Percentiles rank a stretch among this genome's conserved stretches.
Evolutionary conservation across 2,329 filamentous ascomycete species (phyloP).

Genomic region (Dactylellina parvicollis): DNA sequence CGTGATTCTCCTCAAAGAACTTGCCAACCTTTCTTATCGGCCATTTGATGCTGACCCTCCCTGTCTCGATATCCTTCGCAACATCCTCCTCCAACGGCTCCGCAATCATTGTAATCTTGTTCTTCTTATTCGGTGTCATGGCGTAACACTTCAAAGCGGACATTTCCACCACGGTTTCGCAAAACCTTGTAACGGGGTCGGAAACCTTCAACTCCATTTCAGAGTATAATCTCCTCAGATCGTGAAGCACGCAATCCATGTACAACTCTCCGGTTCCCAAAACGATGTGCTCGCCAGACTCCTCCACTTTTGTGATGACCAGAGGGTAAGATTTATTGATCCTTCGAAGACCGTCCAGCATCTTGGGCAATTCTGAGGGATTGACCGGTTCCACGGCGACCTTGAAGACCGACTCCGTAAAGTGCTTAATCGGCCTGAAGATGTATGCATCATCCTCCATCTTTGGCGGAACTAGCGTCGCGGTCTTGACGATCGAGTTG

Average conservation of each 20-base stretch:
- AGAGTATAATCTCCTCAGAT: slow-evolving; percentile 89
- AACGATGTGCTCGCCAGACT: slow-evolving; percentile 94
- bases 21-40: slow-evolving; percentile 92
- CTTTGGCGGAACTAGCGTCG: slow-evolving; percentile 83
- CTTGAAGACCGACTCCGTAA: slow-evolving; percentile 97
- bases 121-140: slow-evolving; percentile 98
- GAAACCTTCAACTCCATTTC: slow-evolving; percentile 99
- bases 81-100: slow-evolving; percentile 96
- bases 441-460: slow-evolving; percentile 90
- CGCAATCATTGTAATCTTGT: slow-evolving; percentile 98
- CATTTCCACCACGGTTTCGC: slow-evolving; percentile 96
- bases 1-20: slow-evolving; percentile 96
- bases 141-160: slow-evolving; percentile 98
- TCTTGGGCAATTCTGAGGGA: slow-evolving; percentile 96
- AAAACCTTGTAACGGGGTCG: slow-evolving; percentile 95
- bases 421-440: slow-evolving; percentile 90
- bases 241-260: slow-evolving; percentile 98
- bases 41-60: slow-evolving; percentile 89
- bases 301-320: slow-evolving; percentile 95
- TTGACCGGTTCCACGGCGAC: slow-evolving; percentile 98
- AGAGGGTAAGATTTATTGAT: slow-evolving; percentile 98
- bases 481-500: slow-evolving; percentile 98
- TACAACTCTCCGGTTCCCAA: slow-evolving; percentile 98
- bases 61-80: slow-evolving; percentile 90
- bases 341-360: slow-evolving; percentile 95